Percentiles rank a stretch among this genome's conserved stretches.
Evolutionary conservation across 257 asterid species (phyloP).

Genomic region (Przewalskia tangutica): DNA sequence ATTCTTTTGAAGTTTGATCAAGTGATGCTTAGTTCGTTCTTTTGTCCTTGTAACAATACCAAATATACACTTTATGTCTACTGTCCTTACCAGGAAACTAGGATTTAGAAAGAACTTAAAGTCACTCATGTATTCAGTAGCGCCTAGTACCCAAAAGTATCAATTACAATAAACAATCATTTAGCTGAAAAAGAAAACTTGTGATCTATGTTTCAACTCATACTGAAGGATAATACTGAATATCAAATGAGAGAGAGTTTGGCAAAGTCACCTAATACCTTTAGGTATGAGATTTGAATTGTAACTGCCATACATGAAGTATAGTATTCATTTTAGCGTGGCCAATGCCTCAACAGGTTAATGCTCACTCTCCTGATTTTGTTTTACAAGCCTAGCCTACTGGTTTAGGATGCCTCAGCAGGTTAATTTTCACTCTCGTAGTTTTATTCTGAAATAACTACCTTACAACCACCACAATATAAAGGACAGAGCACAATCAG

Average conservation of each 20-base stretch:
- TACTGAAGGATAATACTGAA: not conserved
- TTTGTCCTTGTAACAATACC: not conserved
- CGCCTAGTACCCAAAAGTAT: not conserved
- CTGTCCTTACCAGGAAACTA: not conserved
- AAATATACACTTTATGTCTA: not conserved
- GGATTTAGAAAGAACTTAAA: not conserved
- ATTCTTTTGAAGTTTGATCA: slow-evolving; percentile 22
- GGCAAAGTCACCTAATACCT: not conserved
- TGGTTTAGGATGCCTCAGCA: not conserved
- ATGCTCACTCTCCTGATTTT: not conserved
- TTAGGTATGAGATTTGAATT: not conserved
- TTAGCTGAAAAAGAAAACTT: not conserved
- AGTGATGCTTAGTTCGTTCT: slow-evolving; percentile 5
- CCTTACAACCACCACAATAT: not conserved
- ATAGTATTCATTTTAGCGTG: not conserved
- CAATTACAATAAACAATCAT: not conserved
- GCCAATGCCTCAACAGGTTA: not conserved
- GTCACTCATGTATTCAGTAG: not conserved
- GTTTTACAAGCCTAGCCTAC: not conserved
- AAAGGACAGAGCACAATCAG: not conserved
- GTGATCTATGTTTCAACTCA: not conserved
- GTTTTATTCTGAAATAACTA: not conserved
- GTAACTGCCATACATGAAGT: not conserved
- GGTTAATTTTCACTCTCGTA: not conserved
- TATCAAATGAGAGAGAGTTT: not conserved